Percentiles rank a stretch among this genome's conserved stretches.
These are phyloP conservation scores for Peniophora sp. DNA, from an alignment of 1,284 basidiomycete species.

Conservation along the genomic window DNA sequence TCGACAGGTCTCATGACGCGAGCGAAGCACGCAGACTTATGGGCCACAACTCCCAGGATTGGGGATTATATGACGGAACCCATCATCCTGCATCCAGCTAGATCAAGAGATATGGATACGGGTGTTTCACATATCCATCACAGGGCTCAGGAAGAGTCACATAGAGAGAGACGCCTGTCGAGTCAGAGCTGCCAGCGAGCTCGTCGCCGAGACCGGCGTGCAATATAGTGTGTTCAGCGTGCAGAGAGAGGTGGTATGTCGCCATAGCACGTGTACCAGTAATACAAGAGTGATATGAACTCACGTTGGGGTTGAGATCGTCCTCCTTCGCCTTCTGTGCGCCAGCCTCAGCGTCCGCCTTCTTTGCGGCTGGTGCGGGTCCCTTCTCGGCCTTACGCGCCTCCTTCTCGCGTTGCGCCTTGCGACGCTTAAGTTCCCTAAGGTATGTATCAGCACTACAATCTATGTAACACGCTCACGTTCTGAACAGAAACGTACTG, in stretches of 20 bases:
- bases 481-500: no score
- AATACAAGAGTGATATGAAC: conserved; percentile 16
- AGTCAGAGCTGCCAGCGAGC: no score
- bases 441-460: conserved; percentile 20
- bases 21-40: conserved; percentile 1
- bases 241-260: background rate
- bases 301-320: conserved; percentile 76
- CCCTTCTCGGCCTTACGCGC: conserved; percentile 79
- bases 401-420: conserved; percentile 82
- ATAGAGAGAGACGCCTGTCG: background rate
- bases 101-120: no score
- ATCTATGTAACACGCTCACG: conserved; percentile 5
- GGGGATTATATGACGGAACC: no score
- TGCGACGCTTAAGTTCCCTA: conserved; percentile 88
- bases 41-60: background rate
- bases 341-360: conserved; percentile 25
- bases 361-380: conserved; percentile 30
- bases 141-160: background rate
- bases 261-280: background rate
- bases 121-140: no score
- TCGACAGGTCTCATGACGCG: background rate
- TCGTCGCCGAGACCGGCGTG: background rate
- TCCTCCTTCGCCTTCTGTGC: conserved; percentile 53
- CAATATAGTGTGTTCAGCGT: background rate
- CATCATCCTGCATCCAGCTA: no score